phyloP scores from a whole-genome alignment of 202 grass and related monocot species.

The Zizania palustris region DNA sequence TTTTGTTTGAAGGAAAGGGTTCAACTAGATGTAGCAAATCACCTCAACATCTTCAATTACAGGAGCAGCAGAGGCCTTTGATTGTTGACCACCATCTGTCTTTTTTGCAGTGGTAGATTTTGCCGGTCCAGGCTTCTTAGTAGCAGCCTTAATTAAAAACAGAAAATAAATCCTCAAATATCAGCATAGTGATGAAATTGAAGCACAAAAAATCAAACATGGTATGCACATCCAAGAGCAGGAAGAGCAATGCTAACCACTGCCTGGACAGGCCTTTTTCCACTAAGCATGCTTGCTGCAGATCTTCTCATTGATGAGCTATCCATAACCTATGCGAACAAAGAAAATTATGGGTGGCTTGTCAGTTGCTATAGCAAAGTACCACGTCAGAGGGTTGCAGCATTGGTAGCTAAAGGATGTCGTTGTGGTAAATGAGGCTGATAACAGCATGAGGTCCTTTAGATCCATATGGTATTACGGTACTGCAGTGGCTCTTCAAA shows the following conservation, averaged over 20 bases:
- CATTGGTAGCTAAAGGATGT: too few relatives aligned
- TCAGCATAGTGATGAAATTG: slow-evolving; percentile 31
- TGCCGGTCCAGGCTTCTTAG: slow-evolving; percentile 70
- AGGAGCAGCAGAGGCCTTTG: slow-evolving; percentile 62
- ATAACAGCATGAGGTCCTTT: not conserved
- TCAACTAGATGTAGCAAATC: slow-evolving; percentile 38
- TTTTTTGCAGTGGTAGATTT: slow-evolving; percentile 76
- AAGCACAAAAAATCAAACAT: slow-evolving; percentile 35
- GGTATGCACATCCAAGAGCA: slow-evolving; percentile 32
- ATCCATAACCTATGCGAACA: slow-evolving; percentile 62
- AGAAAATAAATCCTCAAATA: slow-evolving; percentile 26
- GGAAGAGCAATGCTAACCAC: slow-evolving; percentile 51
- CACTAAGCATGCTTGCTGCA: slow-evolving; percentile 98
- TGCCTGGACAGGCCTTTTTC: slow-evolving; percentile 71
- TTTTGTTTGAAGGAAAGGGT: slow-evolving; percentile 27
- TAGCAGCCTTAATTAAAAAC: slow-evolving; percentile 50
- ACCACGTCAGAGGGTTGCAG: not conserved
- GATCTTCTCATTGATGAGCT: slow-evolving; percentile 78
- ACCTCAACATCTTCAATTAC: slow-evolving; percentile 93
- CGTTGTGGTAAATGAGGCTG: not conserved
- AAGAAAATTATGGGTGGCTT: slow-evolving; percentile 32
- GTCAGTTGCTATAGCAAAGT: not conserved
- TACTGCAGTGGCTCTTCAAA: not conserved
- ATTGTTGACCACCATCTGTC: slow-evolving; percentile 62
- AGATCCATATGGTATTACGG: too few relatives aligned